Base-by-base conservation (phyloP, 495 filamentous ascomycete species). In the Chaetomidium leptoderma region DNA sequence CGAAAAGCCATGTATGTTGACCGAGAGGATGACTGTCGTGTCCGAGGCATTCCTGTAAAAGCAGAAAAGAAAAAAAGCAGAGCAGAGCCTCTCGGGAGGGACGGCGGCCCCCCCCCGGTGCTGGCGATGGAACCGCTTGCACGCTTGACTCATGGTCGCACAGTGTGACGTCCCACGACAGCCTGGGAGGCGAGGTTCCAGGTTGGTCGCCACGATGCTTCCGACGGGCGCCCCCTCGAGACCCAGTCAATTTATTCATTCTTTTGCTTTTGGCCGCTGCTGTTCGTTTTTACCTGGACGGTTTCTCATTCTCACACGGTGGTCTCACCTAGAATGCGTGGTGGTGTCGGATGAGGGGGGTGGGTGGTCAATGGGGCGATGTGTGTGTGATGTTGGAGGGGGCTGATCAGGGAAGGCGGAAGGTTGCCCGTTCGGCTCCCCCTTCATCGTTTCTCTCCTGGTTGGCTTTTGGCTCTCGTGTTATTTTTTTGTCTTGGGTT, bases 301-400 rank as follows among this genome's bases (percentile, higher is more conserved):
- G 6, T 16, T 16, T 39, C 36, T 39, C 6, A 13, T 2, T 11
- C 13, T n/a, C 45, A 3, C 30, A 29, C n/a, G 4, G 9, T n/a
- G 6, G 46, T 49, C 30, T 49, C 46, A 49, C 46, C 29, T 17
- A 23, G 29, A 35, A n/a, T n/a, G n/a, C n/a, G 11, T 29, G 17
- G 46, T 49, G 29, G n/a, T 49, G 46, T 33, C 46, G 46, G 46
- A 49, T 49, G 21, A 32, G 45, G 45, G 45, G 36, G 6, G 14
- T 29, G 13, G 23, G 3, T n/a, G 17, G 24, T n/a, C n/a, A n/a
- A 1, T 14, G 43, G 43, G 24, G 13, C 10, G 10, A 13, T 16
- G 11, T 29, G 43, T 26, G 21, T 13, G 42, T 21, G 39, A 7
- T 42, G 39, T 9, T 2, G 39, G 30, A 5, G 5, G 30, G 30